Evolutionary conservation across 805 yeast species (phyloP), one percentile per base, ranked within the genome.

Genomic region (Limtongozyma cylindracea): DNA sequence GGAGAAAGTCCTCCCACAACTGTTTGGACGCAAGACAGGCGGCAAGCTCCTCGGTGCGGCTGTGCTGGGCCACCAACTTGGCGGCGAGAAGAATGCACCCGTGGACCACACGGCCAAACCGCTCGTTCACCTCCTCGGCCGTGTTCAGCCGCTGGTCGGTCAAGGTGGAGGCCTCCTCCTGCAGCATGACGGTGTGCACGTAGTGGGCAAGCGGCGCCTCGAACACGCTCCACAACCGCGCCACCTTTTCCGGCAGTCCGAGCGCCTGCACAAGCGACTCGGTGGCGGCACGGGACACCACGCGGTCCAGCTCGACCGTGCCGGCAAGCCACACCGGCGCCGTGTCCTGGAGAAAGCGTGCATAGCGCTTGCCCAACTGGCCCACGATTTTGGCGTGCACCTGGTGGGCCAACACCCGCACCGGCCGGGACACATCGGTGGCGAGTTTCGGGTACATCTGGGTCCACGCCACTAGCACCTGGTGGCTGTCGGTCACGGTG

Each of bases 381-480:
- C 31, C 27, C 23, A 49, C 34, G 19, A 41, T 39, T 10, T 37
- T 39, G 1, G 71, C 59, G 22, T 80, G 80, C 3, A 67, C 49
- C 26, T 58, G 62, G 35, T 78, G 92, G 3, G 78, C 40, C 11
- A 53, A 36, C 6, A 45, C 25, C 25, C 95, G 53, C 1, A 78
- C 73, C 9, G 46, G 44, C 29, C 70, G 62, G 3, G 82, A 65
- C 24, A 61, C 62, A 28, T 74, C 88, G 5, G 71, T 52, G 2
- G 88, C 56, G 14, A 82, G 45, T 34, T 78, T 76, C 1, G 94
- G 71, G 34, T 76, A 84, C 11, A 77, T 31, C 39, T 78, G 92
- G 20, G 76, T 53, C 91, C 77, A 76, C 17, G 66, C 54, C n/a
- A 57, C 40, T 11, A 58, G 55, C 13, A 61, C 32, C 23, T 67